Base-by-base conservation (phyloP, 352 stramenopile species). In the Bremia lactucae region DNA sequence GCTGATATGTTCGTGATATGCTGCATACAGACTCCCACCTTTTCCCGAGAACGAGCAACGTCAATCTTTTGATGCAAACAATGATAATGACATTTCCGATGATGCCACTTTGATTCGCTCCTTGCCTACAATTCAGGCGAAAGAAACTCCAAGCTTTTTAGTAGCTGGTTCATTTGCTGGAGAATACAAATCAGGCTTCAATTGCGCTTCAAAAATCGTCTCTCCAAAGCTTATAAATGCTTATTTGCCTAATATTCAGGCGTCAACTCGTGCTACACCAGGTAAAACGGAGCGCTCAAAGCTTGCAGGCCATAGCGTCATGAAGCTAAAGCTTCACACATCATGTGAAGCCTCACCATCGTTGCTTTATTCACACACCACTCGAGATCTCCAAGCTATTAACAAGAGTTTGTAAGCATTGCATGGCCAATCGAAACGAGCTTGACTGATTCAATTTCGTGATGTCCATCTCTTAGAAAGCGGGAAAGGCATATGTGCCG, bases 211-310 rank as follows among this genome's bases (percentile, higher is more conserved):
- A 7, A 56, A 41, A 7, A 41, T 49, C n/a, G 25, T 31, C 1
- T 62, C 57, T 25, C 43, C 47, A 6, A 49, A 20, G 9, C 36
- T 66, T 29, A 48, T 79, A 4, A 65, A 14, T 6, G 63, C 79
- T 2, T 77, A 72, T 2, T 89, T 92, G 18, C 79, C 79, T 0
- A 88, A 87, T 25, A 87, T 92, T 19, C 73, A 78, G 23, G 76
- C 79, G 0, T 89, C 67, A 1, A 92, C 71, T 3, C 87, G 64
- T 24, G 61, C 70, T 2, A 87, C 71, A 6, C 79, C 79, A 13
- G 79, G 79, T 2, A 63, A 74, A 39, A 40, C 66, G 10, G 72
- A 92, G 33, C 79, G 76, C 0, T 66, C 68, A 2, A 84, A 83
- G 41, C 42, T 88, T 14, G 59, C 59, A 4, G 62, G 45, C 26